Evolutionary conservation across 2,329 filamentous ascomycete genomes (phyloP).

Genomic region (Zasmidium angulare): DNA sequence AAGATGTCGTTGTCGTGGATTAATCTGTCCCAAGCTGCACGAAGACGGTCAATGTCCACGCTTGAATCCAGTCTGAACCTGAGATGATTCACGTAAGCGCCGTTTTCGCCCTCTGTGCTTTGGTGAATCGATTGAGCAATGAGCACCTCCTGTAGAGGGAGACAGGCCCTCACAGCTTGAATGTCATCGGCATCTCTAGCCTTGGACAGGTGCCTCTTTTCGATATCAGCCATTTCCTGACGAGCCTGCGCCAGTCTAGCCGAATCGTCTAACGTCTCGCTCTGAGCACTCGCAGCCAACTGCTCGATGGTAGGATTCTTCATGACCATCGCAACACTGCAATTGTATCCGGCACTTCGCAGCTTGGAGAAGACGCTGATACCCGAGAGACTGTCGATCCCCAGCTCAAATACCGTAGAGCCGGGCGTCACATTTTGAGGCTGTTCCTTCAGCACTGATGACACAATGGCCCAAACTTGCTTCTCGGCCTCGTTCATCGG

Average conservation of each 20-base stretch:
- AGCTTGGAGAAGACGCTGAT: conserved; percentile 18
- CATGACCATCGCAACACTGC: conserved; percentile 18
- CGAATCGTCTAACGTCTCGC: neutral
- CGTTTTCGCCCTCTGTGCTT: conserved; percentile 4
- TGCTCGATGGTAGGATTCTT: conserved; percentile 16
- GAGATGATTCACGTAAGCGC: conserved; percentile 17
- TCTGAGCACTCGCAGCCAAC: conserved; percentile 7
- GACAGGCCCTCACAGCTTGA: conserved; percentile 9
- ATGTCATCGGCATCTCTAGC: neutral
- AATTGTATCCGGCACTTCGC: conserved; percentile 11
- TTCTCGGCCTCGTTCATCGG: conserved; percentile 11
- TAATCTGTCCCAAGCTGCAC: conserved; percentile 6
- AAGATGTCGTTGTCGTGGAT: conserved; percentile 13
- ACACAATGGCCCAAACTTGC: conserved; percentile 5
- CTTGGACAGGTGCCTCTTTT: neutral
- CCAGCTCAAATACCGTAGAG: conserved; percentile 15
- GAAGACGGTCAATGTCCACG: conserved; percentile 9
- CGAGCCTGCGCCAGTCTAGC: neutral
- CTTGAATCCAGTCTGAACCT: conserved; percentile 1
- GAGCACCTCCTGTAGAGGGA: conserved; percentile 13
- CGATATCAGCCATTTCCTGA: neutral
- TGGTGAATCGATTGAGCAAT: conserved; percentile 14
- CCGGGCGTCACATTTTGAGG: conserved; percentile 5
- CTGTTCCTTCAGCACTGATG: conserved; percentile 13
- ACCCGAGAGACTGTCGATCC: conserved; percentile 19